These are phyloP conservation scores for Combretum micranthum DNA, from an alignment of 345 rosid species.

Conservation along the genomic window DNA sequence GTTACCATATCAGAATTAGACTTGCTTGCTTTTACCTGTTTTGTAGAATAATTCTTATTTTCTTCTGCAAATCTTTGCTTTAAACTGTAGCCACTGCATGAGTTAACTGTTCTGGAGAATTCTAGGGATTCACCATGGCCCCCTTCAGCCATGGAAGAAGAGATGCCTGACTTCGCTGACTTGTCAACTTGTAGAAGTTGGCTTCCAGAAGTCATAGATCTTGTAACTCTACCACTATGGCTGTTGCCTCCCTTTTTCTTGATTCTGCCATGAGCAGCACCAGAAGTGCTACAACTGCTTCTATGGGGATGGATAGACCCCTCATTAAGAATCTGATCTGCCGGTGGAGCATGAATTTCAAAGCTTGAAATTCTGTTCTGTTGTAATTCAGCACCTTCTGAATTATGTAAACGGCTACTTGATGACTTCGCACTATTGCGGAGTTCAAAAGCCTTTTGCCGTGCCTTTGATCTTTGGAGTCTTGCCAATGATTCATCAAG, in stretches of 20 bases:
- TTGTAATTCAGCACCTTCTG: constrained; percentile 17
- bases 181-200: constrained; percentile 10
- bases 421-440: constrained; percentile 56
- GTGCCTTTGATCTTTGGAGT: constrained; percentile 67
- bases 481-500: constrained; percentile 43
- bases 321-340: constrained; percentile 23
- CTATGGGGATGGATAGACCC: constrained; percentile 24
- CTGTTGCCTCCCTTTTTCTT: constrained; percentile 17
- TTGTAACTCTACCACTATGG: constrained; percentile 21
- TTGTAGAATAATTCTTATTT: too few relatives aligned
- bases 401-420: constrained; percentile 21
- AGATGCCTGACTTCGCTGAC: neutral
- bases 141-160: neutral
- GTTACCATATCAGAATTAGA: too few relatives aligned
- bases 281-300: constrained; percentile 1
- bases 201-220: constrained; percentile 24
- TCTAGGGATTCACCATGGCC: neutral
- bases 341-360: constrained; percentile 33
- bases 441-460: constrained; percentile 58
- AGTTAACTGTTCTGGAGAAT: neutral
- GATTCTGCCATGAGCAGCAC: constrained; percentile 4
- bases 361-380: constrained; percentile 15
- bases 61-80: too few relatives aligned
- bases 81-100: too few relatives aligned
- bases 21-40: too few relatives aligned